Conservation (phyloP, 768 basidiomycete genomes). For the Austroboletus eburneus region DNA sequence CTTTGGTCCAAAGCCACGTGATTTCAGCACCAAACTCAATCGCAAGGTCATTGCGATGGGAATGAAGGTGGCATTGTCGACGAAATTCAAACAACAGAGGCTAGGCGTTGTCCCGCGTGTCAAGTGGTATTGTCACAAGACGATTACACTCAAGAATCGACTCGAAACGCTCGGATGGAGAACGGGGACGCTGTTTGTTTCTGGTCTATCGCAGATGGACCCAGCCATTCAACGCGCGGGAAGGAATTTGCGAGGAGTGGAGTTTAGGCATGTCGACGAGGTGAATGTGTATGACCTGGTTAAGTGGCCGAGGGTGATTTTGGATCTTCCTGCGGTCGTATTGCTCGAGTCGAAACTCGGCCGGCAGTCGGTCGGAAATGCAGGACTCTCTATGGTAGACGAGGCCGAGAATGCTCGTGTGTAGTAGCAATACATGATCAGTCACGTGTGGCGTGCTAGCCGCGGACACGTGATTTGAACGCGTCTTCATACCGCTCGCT, state of each 20-base stretch:
- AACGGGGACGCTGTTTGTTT: constrained; percentile 69
- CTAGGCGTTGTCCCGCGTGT: constrained; percentile 73
- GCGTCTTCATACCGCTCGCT: constrained; percentile 21
- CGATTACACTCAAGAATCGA: constrained; percentile 57
- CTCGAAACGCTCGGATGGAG: constrained; percentile 63
- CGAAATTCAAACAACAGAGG: constrained; percentile 69
- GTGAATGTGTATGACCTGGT: constrained; percentile 79
- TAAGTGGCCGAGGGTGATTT: constrained; percentile 75
- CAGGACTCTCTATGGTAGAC: constrained; percentile 6
- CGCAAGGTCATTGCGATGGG: constrained; percentile 92
- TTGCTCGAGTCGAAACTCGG: constrained; percentile 62
- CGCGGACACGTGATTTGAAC: too few relatives aligned
- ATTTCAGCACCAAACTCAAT: constrained; percentile 90
- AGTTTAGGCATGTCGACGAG: constrained; percentile 58
- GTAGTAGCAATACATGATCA: background rate
- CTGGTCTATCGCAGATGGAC: constrained; percentile 55
- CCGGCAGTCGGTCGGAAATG: constrained; percentile 30
- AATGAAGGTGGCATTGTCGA: constrained; percentile 83
- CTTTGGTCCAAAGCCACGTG: constrained; percentile 86
- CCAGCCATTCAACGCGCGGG: constrained; percentile 56
- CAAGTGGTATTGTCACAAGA: constrained; percentile 71
- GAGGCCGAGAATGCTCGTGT: background rate
- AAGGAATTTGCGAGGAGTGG: constrained; percentile 67
- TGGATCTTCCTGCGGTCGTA: constrained; percentile 83
- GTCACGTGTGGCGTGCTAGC: constrained; percentile 8